These are phyloP conservation scores for Yamadazyma ubonensis DNA, from an alignment of 805 yeast species.

Conservation along the genomic window DNA sequence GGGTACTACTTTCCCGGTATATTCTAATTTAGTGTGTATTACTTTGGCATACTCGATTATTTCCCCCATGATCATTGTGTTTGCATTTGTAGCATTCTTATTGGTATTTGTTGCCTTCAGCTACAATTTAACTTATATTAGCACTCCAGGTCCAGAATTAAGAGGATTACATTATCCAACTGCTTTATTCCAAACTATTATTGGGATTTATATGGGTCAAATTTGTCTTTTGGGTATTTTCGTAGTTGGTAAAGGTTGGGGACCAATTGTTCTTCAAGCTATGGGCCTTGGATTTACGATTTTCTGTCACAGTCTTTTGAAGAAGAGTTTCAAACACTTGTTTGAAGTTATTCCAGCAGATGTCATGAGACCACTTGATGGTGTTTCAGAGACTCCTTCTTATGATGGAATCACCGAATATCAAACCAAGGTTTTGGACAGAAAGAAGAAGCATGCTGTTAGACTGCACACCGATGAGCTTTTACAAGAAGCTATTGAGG, in stretches of 20 bases:
- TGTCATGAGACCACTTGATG: constrained; percentile 75
- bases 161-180: constrained; percentile 85
- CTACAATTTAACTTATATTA: constrained; percentile 74
- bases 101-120: constrained; percentile 74
- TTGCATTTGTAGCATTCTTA: constrained; percentile 68
- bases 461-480: constrained; percentile 6
- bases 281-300: constrained; percentile 63
- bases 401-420: constrained; percentile 38
- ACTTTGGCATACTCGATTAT: constrained; percentile 66
- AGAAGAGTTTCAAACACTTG: constrained; percentile 63
- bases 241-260: constrained; percentile 93
- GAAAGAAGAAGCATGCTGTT: constrained; percentile 3
- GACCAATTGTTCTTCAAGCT: constrained; percentile 78
- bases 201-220: constrained; percentile 87
- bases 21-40: constrained; percentile 68
- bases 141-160: constrained; percentile 64
- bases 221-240: constrained; percentile 82
- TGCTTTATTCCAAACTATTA: constrained; percentile 83
- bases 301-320: constrained; percentile 65
- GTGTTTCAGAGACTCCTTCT: constrained; percentile 62
- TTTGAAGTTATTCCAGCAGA: constrained; percentile 62
- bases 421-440: constrained; percentile 28
- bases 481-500: constrained; percentile 14
- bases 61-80: constrained; percentile 79
- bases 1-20: constrained; percentile 80